phyloP scores from a whole-genome alignment of 345 rosid genomes.

The Gossypioides kirkii region DNA sequence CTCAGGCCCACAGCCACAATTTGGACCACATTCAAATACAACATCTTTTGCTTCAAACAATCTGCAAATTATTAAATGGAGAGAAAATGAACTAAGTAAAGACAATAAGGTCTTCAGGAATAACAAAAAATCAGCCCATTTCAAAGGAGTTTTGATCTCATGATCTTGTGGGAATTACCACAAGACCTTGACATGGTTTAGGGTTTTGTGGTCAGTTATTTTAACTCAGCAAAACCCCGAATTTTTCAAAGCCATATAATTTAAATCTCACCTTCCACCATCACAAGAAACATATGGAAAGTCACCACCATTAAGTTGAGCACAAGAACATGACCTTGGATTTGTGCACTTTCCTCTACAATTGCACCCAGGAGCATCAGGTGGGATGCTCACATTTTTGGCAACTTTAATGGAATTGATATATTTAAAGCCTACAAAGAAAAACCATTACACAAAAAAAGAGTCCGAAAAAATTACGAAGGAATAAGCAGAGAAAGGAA shows the following conservation, averaged over 20 bases:
- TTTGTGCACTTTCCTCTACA: slow-evolving; percentile 46
- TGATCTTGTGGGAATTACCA: neutral
- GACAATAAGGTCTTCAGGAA: neutral
- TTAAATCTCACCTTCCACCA: slow-evolving; percentile 51
- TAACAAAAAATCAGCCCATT: neutral
- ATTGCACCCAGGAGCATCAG: slow-evolving; percentile 34
- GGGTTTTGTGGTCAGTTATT: neutral
- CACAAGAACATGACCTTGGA: slow-evolving; percentile 51
- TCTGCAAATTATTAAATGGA: slow-evolving; percentile 20
- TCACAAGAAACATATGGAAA: slow-evolving; percentile 52
- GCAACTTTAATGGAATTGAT: slow-evolving; percentile 36
- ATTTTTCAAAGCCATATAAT: neutral
- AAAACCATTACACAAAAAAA: neutral
- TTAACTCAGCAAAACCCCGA: neutral
- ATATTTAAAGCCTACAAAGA: slow-evolving; percentile 43
- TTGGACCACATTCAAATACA: slow-evolving; percentile 66
- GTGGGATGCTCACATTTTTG: slow-evolving; percentile 34
- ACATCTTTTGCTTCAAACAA: slow-evolving; percentile 53
- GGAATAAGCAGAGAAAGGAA: neutral
- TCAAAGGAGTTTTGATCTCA: neutral
- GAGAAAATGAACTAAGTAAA: neutral
- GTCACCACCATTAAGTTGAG: slow-evolving; percentile 48
- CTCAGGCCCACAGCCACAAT: slow-evolving; percentile 54
- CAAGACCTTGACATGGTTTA: neutral
- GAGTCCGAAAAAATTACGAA: neutral